phyloP scores from a whole-genome alignment of 768 basidiomycete genomes.

The Suillus luteus region DNA sequence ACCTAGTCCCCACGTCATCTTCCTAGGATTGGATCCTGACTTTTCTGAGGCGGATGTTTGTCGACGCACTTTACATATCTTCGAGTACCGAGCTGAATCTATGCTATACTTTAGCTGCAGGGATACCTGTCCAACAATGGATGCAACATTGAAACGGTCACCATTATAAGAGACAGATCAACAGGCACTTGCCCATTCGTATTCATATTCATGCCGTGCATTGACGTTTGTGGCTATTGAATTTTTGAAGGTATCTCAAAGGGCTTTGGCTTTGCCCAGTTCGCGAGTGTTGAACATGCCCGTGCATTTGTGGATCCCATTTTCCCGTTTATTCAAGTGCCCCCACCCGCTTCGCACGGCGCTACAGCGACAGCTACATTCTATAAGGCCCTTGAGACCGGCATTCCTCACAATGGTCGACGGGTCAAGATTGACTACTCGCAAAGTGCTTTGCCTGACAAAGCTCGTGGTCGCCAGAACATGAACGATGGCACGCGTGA shows the following conservation, averaged over 20 bases:
- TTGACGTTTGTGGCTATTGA: conserved; percentile 71
- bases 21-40: conserved; percentile 90
- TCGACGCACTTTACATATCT: conserved; percentile 39
- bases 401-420: conserved; percentile 72
- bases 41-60: conserved; percentile 93
- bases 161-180: conserved; percentile 95
- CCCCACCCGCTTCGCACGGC: conserved; percentile 88
- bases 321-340: conserved; percentile 90
- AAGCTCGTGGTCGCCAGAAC: conserved; percentile 60
- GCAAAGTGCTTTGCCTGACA: conserved; percentile 76
- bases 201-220: conserved; percentile 64
- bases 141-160: conserved; percentile 82
- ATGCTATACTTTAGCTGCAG: conserved; percentile 62
- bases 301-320: conserved; percentile 88
- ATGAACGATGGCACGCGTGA: conserved; percentile 94
- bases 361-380: conserved; percentile 72
- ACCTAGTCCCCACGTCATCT: conserved; percentile 91
- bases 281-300: conserved; percentile 82
- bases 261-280: conserved; percentile 97
- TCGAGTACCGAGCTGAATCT: conserved; percentile 39
- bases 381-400: conserved; percentile 74
- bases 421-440: conserved; percentile 97
- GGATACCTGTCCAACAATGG: conserved; percentile 71
- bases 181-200: conserved; percentile 92
- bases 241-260: conserved; percentile 88